Conservation (phyloP, 2,329 filamentous ascomycete genomes). For the Colletotrichum plurivorum region DNA sequence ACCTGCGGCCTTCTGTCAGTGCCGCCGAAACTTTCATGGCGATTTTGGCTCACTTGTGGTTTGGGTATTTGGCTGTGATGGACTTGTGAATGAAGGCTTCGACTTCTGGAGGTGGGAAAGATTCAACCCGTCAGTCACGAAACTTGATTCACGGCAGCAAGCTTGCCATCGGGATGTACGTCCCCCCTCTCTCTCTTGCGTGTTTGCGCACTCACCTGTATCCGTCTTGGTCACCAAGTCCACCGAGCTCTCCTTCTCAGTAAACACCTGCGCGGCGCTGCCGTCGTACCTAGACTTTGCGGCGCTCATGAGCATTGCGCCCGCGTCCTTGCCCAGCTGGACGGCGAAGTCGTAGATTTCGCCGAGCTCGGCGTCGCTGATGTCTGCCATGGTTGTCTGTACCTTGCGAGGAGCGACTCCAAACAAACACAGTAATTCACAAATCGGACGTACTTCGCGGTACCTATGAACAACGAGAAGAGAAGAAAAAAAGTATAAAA, state of each 20-base stretch:
- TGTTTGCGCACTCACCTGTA: slow-evolving; percentile 65
- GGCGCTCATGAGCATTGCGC: slow-evolving; percentile 75
- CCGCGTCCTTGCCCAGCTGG: slow-evolving; percentile 78
- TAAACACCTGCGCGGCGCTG: slow-evolving; percentile 53
- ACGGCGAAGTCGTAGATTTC: slow-evolving; percentile 80
- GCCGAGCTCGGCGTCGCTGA: slow-evolving; percentile 65
- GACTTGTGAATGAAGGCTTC: slow-evolving; percentile 77
- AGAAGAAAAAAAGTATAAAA: background rate
- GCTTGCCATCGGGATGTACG: background rate
- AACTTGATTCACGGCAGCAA: background rate
- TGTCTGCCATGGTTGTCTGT: slow-evolving; percentile 37
- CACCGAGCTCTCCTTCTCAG: slow-evolving; percentile 82
- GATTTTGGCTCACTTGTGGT: slow-evolving; percentile 69
- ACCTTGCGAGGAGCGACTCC: too few relatives aligned
- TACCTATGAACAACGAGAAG: background rate
- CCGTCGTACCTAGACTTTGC: slow-evolving; percentile 69
- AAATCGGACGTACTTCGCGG: too few relatives aligned
- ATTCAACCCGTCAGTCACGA: background rate
- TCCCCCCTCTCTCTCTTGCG: too few relatives aligned
- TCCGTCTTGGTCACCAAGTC: slow-evolving; percentile 85
- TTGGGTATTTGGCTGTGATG: slow-evolving; percentile 73
- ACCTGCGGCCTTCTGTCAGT: slow-evolving; percentile 59
- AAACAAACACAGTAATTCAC: too few relatives aligned
- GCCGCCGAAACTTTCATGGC: too few relatives aligned
- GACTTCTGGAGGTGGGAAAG: slow-evolving; percentile 65